These are phyloP conservation scores for Diplotaxis tenuifolia DNA, from an alignment of 345 rosid genomes.

Conservation along the genomic window DNA sequence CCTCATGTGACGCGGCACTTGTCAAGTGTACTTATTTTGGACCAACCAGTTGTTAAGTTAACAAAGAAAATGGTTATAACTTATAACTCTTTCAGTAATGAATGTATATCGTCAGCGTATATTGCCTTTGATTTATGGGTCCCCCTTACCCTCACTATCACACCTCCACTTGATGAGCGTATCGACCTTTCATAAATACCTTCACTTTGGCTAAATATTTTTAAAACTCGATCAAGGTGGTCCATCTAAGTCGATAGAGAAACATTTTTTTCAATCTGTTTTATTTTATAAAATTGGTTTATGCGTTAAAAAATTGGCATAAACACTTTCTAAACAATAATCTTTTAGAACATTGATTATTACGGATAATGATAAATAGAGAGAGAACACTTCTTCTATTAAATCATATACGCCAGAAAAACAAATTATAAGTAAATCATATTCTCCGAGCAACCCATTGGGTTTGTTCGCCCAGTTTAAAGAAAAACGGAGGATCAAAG, in stretches of 20 bases:
- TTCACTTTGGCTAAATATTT: conserved; percentile 8
- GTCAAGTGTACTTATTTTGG: conserved; percentile 17
- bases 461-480: not conserved
- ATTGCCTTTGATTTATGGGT: conserved; percentile 26
- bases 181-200: conserved; percentile 17
- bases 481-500: not conserved
- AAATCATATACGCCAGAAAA: not conserved
- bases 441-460: not conserved
- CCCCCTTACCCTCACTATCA: conserved; percentile 14
- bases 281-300: too few relatives aligned
- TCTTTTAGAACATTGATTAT: too few relatives aligned
- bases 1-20: conserved; percentile 20
- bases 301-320: too few relatives aligned
- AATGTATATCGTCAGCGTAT: conserved; percentile 32
- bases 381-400: not conserved
- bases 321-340: too few relatives aligned
- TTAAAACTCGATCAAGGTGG: too few relatives aligned
- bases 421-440: not conserved
- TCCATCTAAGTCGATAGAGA: too few relatives aligned
- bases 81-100: conserved; percentile 12
- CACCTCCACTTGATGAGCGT: conserved; percentile 28
- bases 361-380: not conserved
- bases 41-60: conserved; percentile 30
- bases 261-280: too few relatives aligned
- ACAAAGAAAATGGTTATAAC: not conserved